Evolutionary conservation across 2,329 filamentous ascomycete genomes (phyloP).

Genomic region (Verruconis gallopava): DNA sequence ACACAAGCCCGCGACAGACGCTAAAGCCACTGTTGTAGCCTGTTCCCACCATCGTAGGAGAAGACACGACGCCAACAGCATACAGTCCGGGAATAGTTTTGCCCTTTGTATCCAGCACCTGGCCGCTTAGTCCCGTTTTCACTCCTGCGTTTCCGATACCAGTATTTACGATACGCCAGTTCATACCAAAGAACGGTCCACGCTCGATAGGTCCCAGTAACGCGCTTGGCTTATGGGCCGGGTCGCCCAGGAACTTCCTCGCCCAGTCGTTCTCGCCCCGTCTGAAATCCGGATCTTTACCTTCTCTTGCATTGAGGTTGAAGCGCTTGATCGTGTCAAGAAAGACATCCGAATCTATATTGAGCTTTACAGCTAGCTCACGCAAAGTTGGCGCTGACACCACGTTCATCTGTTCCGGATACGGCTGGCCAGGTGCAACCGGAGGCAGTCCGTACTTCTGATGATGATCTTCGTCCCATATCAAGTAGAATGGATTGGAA

Average conservation of each 20-base stretch:
- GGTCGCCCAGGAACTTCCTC: neutral
- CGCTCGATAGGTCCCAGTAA: neutral
- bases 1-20: neutral
- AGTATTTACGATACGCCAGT: slow-evolving; percentile 3
- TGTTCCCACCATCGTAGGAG: neutral
- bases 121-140: neutral
- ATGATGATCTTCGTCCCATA: slow-evolving; percentile 1
- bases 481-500: neutral
- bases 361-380: neutral
- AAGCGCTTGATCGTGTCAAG: neutral
- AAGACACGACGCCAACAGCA: neutral
- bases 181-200: neutral
- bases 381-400: neutral
- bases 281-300: slow-evolving; percentile 1
- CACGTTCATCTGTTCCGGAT: neutral
- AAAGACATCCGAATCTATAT: neutral
- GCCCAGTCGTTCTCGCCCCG: slow-evolving; percentile 3
- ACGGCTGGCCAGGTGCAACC: neutral
- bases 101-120: neutral
- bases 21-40: neutral
- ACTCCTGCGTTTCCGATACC: slow-evolving; percentile 1
- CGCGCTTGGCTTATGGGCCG: neutral
- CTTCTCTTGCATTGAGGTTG: neutral
- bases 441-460: slow-evolving; percentile 1
- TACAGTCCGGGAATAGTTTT: neutral